These are phyloP conservation scores for Metschnikowia borealis DNA, from an alignment of 805 yeast species.

Conservation along the genomic window DNA sequence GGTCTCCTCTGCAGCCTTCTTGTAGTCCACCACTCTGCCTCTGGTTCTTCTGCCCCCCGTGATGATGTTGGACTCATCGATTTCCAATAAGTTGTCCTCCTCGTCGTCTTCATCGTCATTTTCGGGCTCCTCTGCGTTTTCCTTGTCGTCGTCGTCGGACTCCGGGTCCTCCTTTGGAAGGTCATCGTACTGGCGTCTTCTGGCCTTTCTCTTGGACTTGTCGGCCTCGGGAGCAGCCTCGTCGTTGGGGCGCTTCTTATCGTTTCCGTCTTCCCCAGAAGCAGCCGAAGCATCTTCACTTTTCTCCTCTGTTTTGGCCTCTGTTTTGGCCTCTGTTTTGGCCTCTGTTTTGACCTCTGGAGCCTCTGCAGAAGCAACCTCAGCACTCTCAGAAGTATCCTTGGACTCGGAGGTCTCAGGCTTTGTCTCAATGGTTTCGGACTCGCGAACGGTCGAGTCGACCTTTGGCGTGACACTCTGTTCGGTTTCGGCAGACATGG, in stretches of 20 bases:
- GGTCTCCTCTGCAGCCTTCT: constrained; percentile 72
- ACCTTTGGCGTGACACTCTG: not conserved
- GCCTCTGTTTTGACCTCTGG: constrained; percentile 1
- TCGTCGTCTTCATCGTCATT: constrained; percentile 62
- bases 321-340: not conserved
- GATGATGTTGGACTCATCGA: constrained; percentile 79
- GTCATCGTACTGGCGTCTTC: constrained; percentile 59
- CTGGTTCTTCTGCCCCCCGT: constrained; percentile 86
- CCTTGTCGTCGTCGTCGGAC: constrained; percentile 26
- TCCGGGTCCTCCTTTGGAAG: constrained; percentile 49
- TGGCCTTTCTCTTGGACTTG: constrained; percentile 46
- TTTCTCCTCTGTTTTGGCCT: not conserved
- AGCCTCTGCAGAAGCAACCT: not conserved
- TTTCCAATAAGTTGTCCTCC: constrained; percentile 76
- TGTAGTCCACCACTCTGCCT: constrained; percentile 81
- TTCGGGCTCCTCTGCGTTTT: constrained; percentile 42
- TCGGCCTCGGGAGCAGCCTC: constrained; percentile 14
- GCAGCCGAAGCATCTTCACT: not conserved
- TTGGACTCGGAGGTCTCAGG: not conserved
- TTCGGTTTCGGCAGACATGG: constrained; percentile 2
- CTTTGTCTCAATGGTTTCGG: constrained; percentile 8
- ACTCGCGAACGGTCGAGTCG: constrained; percentile 5
- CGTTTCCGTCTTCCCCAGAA: not conserved
- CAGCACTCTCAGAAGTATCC: too few relatives aligned
- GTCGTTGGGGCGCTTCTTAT: not conserved